Conservation (phyloP, 1,139 yeast species). For the Geotrichum cucujoidarum region DNA sequence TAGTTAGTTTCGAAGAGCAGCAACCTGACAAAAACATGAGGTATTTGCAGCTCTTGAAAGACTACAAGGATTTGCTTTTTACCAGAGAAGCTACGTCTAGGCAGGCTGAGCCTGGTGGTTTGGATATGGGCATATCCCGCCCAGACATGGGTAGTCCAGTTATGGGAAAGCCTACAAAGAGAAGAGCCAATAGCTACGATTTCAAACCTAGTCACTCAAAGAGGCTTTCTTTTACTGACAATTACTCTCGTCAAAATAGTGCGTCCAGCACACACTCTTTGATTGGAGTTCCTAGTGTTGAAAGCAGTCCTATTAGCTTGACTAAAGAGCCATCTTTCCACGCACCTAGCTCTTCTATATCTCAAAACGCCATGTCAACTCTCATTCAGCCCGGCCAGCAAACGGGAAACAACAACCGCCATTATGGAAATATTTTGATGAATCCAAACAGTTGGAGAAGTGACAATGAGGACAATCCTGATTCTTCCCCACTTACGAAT, state of each 20-base stretch:
- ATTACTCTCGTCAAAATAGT: not conserved
- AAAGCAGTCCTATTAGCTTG: not conserved
- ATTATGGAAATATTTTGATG: not conserved
- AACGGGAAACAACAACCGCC: not conserved
- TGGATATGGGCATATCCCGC: not conserved
- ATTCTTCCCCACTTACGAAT: not conserved
- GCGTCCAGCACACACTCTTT: not conserved
- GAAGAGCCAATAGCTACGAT: not conserved
- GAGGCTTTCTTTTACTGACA: not conserved
- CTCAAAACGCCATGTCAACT: not conserved
- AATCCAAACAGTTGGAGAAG: not conserved
- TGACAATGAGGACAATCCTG: not conserved
- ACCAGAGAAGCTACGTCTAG: not conserved
- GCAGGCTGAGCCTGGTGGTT: not conserved
- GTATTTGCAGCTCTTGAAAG: not conserved
- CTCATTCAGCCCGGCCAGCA: not conserved
- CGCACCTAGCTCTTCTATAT: not conserved
- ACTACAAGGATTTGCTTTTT: not conserved
- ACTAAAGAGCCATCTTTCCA: not conserved
- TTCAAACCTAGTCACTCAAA: not conserved
- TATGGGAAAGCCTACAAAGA: not conserved
- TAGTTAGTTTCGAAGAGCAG: slow-evolving; percentile 13
- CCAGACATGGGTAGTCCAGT: not conserved
- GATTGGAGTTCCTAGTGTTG: not conserved
- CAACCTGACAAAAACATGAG: not conserved